A percentile compares a stretch with the other conserved stretches of the same genome.
phyloP scores from a whole-genome alignment of 371 early-diverging fungal genomes.

The Rhizopus delemar region DNA sequence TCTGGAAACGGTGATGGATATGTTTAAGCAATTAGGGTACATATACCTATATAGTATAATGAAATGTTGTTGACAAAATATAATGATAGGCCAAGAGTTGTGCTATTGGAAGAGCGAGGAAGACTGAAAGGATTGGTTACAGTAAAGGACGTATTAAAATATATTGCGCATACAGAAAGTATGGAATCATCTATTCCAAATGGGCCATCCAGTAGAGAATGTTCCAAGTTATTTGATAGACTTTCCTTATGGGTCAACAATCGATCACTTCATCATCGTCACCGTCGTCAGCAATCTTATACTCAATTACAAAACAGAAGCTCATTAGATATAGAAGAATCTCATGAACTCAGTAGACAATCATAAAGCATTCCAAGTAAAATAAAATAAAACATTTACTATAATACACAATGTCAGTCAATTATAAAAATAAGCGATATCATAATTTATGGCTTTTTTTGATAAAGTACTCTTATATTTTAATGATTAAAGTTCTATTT shows the following conservation, averaged over 20 bases:
- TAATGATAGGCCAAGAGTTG: slow-evolving; percentile 64
- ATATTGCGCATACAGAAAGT: slow-evolving; percentile 58
- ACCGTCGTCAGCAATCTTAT: slow-evolving; percentile 17
- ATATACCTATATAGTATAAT: neutral
- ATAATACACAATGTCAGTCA: no score
- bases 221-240: slow-evolving; percentile 19
- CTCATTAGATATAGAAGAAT: slow-evolving; percentile 22
- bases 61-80: neutral
- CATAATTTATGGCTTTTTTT: no score
- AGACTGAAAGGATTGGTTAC: slow-evolving; percentile 74
- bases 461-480: no score
- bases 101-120: slow-evolving; percentile 71
- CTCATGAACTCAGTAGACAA: slow-evolving; percentile 22
- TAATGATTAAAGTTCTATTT: neutral
- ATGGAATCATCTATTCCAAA: slow-evolving; percentile 7
- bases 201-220: slow-evolving; percentile 12
- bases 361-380: neutral
- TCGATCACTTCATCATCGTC: neutral
- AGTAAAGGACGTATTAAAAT: slow-evolving; percentile 77
- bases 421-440: no score
- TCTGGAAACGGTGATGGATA: slow-evolving; percentile 85
- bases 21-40: slow-evolving; percentile 90
- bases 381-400: no score
- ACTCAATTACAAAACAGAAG: slow-evolving; percentile 27
- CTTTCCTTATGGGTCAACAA: slow-evolving; percentile 21